Conservation (phyloP, 768 basidiomycete species). For the Boletus huronensis region DNA sequence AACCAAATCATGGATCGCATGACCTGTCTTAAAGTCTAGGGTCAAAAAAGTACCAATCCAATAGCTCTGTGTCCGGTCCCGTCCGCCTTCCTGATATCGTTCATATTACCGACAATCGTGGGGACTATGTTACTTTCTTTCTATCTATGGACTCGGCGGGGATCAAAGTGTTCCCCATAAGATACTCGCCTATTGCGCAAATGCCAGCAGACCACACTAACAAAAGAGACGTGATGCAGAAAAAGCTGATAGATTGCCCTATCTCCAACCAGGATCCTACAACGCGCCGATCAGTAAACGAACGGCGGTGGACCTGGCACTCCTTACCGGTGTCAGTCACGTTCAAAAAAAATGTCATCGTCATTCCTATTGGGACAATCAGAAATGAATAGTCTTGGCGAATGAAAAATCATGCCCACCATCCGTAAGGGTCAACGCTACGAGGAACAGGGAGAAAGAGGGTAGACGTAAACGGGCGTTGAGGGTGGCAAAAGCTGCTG, state of each 20-base stretch:
- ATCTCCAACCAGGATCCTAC: constrained; percentile 86
- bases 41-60: background rate
- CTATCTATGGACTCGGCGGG: constrained; percentile 12
- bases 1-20: background rate
- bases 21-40: background rate
- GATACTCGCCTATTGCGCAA: constrained; percentile 65
- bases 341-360: constrained; percentile 76
- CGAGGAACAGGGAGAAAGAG: constrained; percentile 76
- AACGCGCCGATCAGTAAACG: constrained; percentile 5
- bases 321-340: constrained; percentile 72
- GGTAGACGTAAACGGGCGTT: constrained; percentile 67
- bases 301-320: background rate
- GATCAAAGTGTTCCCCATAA: constrained; percentile 47
- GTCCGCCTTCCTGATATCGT: background rate
- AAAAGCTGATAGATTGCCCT: constrained; percentile 85
- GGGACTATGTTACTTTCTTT: constrained; percentile 23
- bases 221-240: constrained; percentile 77
- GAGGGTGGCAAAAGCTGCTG: constrained; percentile 63
- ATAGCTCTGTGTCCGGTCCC: constrained; percentile 3
- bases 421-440: constrained; percentile 58
- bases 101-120: constrained; percentile 22
- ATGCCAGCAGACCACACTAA: constrained; percentile 78
- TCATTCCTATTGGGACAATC: constrained; percentile 55
- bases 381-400: background rate
- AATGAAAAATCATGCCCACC: constrained; percentile 7